These are phyloP conservation scores for Zea luxurians DNA, from an alignment of 176 grass and related monocot genomes.

Conservation along the genomic window DNA sequence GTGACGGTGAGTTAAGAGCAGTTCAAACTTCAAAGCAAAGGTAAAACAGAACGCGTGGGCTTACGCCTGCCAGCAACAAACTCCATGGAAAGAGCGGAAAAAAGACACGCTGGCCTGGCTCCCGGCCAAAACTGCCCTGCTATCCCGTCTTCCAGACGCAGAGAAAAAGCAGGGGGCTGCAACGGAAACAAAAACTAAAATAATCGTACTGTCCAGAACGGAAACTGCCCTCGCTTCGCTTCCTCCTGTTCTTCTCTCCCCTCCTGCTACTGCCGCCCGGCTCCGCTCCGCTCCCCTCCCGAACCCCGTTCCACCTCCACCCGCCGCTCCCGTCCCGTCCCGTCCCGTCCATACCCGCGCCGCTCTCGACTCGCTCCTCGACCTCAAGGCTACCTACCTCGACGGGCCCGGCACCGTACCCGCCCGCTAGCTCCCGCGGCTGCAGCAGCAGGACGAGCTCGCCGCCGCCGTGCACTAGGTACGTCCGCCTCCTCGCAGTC, in stretches of 20 bases:
- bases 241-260: not conserved
- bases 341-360: not conserved
- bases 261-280: not conserved
- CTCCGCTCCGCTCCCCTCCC: not conserved
- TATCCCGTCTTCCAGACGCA: not conserved
- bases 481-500: not conserved
- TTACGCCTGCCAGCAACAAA: slow-evolving; percentile 11
- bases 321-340: too few species aligned
- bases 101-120: not conserved
- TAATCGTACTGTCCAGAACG: slow-evolving; percentile 8
- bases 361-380: not conserved
- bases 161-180: not conserved
- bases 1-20: too few species aligned
- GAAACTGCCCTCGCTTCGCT: not conserved
- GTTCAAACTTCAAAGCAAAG: not conserved
- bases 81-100: not conserved
- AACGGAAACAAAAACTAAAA: not conserved
- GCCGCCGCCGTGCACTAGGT: slow-evolving; percentile 6
- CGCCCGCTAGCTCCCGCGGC: not conserved
- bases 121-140: slow-evolving; percentile 19
- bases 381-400: not conserved
- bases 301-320: not conserved
- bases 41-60: not conserved
- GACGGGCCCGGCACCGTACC: not conserved
- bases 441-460: not conserved